A percentile compares a stretch with the other conserved stretches of the same genome.
Evolutionary conservation across 306 rosid species (phyloP).

Genomic region (Prosopis cineraria): DNA sequence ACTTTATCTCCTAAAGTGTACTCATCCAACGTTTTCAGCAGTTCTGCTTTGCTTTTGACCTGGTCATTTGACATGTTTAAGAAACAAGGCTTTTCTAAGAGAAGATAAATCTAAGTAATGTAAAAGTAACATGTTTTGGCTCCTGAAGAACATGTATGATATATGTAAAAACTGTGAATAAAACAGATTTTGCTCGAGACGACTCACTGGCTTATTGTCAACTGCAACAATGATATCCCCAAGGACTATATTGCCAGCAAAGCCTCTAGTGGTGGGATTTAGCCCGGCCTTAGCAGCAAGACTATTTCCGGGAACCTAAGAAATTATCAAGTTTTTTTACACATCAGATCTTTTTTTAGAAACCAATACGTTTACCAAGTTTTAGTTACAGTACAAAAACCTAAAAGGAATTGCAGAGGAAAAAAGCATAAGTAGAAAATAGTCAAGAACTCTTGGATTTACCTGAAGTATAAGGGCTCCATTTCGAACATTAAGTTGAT

Average conservation of each 20-base stretch:
- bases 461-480: constrained; percentile 93
- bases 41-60: constrained; percentile 85
- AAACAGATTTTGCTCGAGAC: constrained; percentile 33
- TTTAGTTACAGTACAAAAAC: neutral
- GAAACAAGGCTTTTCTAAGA: neutral
- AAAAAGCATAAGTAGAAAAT: neutral
- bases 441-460: constrained; percentile 1
- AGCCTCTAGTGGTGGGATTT: constrained; percentile 81
- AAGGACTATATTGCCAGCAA: constrained; percentile 84
- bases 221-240: constrained; percentile 86
- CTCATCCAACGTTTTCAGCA: constrained; percentile 76
- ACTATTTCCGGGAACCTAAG: constrained; percentile 84
- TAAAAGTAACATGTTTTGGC: constrained; percentile 23
- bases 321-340: constrained; percentile 11
- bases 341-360: constrained; percentile 10
- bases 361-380: constrained; percentile 12
- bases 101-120: constrained; percentile 10
- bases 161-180: neutral
- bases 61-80: constrained; percentile 30
- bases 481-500: constrained; percentile 85
- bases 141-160: constrained; percentile 1
- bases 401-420: neutral
- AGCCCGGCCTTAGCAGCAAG: constrained; percentile 83
- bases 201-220: constrained; percentile 79
- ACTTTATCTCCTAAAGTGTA: constrained; percentile 75